phyloP scores from a whole-genome alignment of 108 stramenopile genomes.

The Cylindrotheca closterium region DNA sequence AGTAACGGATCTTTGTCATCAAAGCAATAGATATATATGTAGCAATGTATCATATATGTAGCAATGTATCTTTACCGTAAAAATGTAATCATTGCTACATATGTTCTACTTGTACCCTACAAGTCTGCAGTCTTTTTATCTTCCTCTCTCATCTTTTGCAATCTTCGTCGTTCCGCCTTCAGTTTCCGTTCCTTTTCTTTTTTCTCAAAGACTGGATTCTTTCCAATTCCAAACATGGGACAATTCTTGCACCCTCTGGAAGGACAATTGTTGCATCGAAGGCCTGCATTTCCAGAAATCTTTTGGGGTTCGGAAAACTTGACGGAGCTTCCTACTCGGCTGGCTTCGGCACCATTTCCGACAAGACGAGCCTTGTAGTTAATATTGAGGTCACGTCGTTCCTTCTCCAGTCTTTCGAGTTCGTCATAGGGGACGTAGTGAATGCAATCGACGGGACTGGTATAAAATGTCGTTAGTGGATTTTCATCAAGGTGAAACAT shows the following conservation, averaged over 20 bases:
- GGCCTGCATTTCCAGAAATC: conserved; percentile 71
- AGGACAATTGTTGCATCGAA: conserved; percentile 86
- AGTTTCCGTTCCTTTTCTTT: conserved; percentile 63
- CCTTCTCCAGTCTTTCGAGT: conserved; percentile 74
- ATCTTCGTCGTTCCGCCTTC: conserved; percentile 50
- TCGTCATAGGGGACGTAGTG: conserved; percentile 89
- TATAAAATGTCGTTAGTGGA: too few species aligned
- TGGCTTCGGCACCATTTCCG: conserved; percentile 27
- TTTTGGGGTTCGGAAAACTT: conserved; percentile 64
- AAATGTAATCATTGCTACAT: too few species aligned
- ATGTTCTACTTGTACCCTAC: too few species aligned
- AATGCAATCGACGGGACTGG: conserved; percentile 80
- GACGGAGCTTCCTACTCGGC: conserved; percentile 48
- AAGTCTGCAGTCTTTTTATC: conserved; percentile 93
- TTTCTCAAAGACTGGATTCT: conserved; percentile 83
- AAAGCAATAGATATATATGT: too few species aligned
- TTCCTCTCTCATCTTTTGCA: conserved; percentile 76
- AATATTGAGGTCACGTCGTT: conserved; percentile 81
- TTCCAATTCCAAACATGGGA: conserved; percentile 86
- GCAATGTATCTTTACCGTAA: too few species aligned
- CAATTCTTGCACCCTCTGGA: conserved; percentile 40
- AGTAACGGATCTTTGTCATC: too few species aligned
- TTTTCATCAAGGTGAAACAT: too few species aligned
- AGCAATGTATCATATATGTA: too few species aligned
- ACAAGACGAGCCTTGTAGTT: conserved; percentile 89